These are phyloP conservation scores for Gynochthodes officinalis DNA, from an alignment of 257 asterid species.

Conservation along the genomic window DNA sequence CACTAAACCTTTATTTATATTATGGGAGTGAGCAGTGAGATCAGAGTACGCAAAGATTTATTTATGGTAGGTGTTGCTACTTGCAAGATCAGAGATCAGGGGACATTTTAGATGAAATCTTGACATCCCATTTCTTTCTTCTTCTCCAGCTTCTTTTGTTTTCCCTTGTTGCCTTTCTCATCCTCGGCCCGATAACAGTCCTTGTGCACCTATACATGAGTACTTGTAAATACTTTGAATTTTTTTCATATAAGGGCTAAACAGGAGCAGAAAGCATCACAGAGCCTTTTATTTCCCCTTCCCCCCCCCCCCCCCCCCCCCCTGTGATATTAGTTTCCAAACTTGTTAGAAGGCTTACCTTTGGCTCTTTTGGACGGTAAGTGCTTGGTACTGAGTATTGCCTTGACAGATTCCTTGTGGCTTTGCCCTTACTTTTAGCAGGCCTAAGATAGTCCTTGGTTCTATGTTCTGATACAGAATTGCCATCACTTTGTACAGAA, in stretches of 20 bases:
- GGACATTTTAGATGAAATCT: conserved; percentile 14
- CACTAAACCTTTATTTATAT: background rate
- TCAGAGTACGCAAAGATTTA: background rate
- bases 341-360: conserved; percentile 22
- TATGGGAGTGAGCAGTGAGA: background rate
- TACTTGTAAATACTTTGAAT: background rate
- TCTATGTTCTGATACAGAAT: conserved; percentile 2
- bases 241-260: background rate
- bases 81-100: conserved; percentile 10
- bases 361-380: conserved; percentile 29
- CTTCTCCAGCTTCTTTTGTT: conserved; percentile 29
- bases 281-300: too few species aligned
- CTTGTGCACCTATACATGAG: conserved; percentile 24
- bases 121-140: conserved; percentile 21
- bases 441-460: conserved; percentile 31
- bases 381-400: conserved; percentile 26
- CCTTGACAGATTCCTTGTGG: conserved; percentile 22
- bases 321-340: background rate
- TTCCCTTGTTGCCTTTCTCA: conserved; percentile 33
- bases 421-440: conserved; percentile 21
- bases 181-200: conserved; percentile 23
- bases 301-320: too few species aligned
- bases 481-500: conserved; percentile 26
- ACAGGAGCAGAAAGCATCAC: background rate
- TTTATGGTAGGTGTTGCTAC: background rate